Evolutionary conservation across 306 rosid species (phyloP).

Genomic region (Trifolium pratense): DNA sequence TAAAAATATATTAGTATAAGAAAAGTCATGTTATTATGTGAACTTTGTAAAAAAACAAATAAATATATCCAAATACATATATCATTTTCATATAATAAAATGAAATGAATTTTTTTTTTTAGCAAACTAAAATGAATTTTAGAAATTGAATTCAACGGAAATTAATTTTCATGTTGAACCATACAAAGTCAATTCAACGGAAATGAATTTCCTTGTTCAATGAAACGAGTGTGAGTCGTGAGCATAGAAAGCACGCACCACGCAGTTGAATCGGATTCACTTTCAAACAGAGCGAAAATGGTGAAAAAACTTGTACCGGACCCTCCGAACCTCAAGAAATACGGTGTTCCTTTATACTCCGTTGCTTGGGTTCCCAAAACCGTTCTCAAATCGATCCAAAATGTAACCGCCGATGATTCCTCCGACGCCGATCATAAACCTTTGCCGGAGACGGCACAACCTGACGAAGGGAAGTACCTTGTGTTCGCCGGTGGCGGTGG

Average conservation of each 20-base stretch:
- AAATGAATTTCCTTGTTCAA: too few relatives aligned
- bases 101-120: too few relatives aligned
- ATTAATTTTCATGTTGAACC: too few relatives aligned
- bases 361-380: constrained; percentile 66
- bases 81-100: too few relatives aligned
- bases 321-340: constrained; percentile 63
- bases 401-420: constrained; percentile 46
- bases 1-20: too few relatives aligned
- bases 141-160: too few relatives aligned
- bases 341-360: constrained; percentile 84
- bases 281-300: constrained; percentile 32
- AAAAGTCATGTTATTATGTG: too few relatives aligned
- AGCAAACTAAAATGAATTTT: too few relatives aligned
- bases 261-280: constrained; percentile 24
- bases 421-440: constrained; percentile 41
- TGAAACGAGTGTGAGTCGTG: too few relatives aligned
- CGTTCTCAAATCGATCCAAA: constrained; percentile 39
- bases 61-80: too few relatives aligned
- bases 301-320: constrained; percentile 41
- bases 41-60: too few relatives aligned
- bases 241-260: background rate
- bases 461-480: constrained; percentile 41
- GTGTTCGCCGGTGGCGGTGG: constrained; percentile 92
- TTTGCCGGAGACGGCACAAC: background rate
- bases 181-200: too few relatives aligned